Conservation (phyloP, 495 filamentous ascomycete species). For the Paragyromitra xinjiangensis region DNA sequence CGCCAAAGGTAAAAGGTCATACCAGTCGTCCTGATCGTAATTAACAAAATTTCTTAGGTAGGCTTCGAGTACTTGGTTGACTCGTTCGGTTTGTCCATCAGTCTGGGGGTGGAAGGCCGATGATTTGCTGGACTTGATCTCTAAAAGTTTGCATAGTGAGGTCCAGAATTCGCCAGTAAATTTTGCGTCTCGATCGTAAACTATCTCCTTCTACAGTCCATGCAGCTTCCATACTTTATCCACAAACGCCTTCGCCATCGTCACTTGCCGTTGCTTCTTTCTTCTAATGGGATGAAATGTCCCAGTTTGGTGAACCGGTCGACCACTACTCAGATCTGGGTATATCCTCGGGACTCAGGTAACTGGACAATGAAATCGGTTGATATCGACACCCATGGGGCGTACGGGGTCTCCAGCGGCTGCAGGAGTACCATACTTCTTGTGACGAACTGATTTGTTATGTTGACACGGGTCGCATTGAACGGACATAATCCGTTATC, state of each 20-base stretch:
- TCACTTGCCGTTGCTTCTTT: neutral
- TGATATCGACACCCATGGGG: constrained; percentile 1
- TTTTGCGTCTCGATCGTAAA: constrained; percentile 16
- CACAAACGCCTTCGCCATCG: neutral
- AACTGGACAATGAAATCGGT: constrained; percentile 31
- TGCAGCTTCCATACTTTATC: constrained; percentile 19
- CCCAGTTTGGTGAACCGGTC: constrained; percentile 40
- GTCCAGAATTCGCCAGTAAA: constrained; percentile 38
- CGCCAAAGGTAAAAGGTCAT: no score
- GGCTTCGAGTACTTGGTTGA: no score
- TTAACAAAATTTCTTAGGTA: no score
- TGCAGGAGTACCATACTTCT: neutral
- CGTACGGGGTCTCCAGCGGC: constrained; percentile 2
- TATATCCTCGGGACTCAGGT: constrained; percentile 1
- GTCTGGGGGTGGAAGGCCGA: no score
- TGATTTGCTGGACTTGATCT: no score
- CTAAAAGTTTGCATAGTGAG: no score
- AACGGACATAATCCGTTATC: no score
- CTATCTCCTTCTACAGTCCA: constrained; percentile 7
- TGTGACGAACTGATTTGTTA: neutral
- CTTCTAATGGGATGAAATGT: constrained; percentile 21
- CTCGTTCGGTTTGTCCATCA: no score
- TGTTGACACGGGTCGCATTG: no score
- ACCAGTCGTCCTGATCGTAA: no score
- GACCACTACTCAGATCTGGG: constrained; percentile 11